Base-by-base conservation (phyloP, 371 early-diverging fungal species). In the Mucor irregularis region DNA sequence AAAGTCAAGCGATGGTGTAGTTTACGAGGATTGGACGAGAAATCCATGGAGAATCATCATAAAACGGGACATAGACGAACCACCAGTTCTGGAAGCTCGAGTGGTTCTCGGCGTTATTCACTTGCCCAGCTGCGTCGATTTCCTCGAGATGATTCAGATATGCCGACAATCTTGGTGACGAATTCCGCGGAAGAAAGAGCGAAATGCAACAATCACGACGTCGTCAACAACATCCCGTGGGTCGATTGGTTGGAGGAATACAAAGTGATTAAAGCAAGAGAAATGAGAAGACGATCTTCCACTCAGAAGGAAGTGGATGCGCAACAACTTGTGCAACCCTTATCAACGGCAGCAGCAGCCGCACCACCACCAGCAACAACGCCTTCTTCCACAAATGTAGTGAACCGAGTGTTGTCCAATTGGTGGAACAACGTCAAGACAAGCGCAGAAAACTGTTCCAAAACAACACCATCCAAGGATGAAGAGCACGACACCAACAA, bases 211-310 rank as follows among this genome's bases (percentile, higher is more conserved):
- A 19, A 53, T 16, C 16, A 49, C 14, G 37, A 58, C 16, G 44
- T 65, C 17, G 62, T 69, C n/a, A 59, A 62, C 24, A 58, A 61
- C 11, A 55, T 80, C 17, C 64, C 77, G 8, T 80, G 80, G 80
- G 77, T 80, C 0, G 80, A 80, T 38, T 80, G 80, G 80, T 28
- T 80, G n/a, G 80, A 80, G 34, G 80, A 80, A 45, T 80, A 80
- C 30, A 69, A 67, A 17, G 35, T 68, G 4, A 51, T 71, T n/a
- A 69, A 69, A 40, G 62, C 66, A 16, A 42, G 49, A 25, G 69
- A 69, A 28, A 53, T 69, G 1, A 34, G 62, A 49, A 49, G 69
- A 28, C 40, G 69, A 13, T 65, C 60, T 10, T 67, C 68, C 13
- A 46, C 53, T 2, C 60, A 59, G 42, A 26, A 37, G 19, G 64